Percentiles rank a stretch among this genome's conserved stretches.
Evolutionary conservation across 2,329 filamentous ascomycete genomes (phyloP).

Genomic region (Salinomyces thailandicus): DNA sequence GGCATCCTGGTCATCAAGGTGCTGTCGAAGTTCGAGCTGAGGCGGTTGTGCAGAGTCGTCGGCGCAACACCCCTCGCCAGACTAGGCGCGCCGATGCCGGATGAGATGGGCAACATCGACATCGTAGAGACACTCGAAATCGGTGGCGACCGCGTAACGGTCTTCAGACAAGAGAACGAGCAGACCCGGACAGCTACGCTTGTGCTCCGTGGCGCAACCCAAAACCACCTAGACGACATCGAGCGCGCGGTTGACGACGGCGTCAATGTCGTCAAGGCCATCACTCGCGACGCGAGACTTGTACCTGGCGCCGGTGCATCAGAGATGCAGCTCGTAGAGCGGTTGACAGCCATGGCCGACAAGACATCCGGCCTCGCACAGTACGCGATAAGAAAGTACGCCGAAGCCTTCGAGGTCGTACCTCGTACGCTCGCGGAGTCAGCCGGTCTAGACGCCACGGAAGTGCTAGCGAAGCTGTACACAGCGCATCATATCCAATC

Average conservation of each 20-base stretch:
- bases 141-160: conserved; percentile 92
- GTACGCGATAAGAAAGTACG: conserved; percentile 95
- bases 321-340: conserved; percentile 86
- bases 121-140: conserved; percentile 96
- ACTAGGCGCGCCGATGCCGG: conserved; percentile 96
- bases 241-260: conserved; percentile 96
- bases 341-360: conserved; percentile 81
- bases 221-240: conserved; percentile 95
- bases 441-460: conserved; percentile 92
- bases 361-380: conserved; percentile 87
- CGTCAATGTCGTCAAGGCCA: conserved; percentile 96
- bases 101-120: conserved; percentile 94
- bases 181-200: conserved; percentile 86
- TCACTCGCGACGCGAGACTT: conserved; percentile 82
- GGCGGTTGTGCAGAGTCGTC: conserved; percentile 88
- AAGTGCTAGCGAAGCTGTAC: conserved; percentile 84
- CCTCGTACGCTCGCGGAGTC: conserved; percentile 90
- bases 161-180: conserved; percentile 94
- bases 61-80: conserved; percentile 93
- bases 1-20: conserved; percentile 95
- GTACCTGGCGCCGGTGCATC: conserved; percentile 91
- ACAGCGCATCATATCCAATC: conserved; percentile 55
- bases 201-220: conserved; percentile 86
- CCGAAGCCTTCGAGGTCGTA: conserved; percentile 94
- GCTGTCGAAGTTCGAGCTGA: conserved; percentile 94